A percentile compares a stretch with the other conserved stretches of the same genome.
These are phyloP conservation scores for Silene conica DNA, from an alignment of 148 eudicot genomes.

Conservation along the genomic window DNA sequence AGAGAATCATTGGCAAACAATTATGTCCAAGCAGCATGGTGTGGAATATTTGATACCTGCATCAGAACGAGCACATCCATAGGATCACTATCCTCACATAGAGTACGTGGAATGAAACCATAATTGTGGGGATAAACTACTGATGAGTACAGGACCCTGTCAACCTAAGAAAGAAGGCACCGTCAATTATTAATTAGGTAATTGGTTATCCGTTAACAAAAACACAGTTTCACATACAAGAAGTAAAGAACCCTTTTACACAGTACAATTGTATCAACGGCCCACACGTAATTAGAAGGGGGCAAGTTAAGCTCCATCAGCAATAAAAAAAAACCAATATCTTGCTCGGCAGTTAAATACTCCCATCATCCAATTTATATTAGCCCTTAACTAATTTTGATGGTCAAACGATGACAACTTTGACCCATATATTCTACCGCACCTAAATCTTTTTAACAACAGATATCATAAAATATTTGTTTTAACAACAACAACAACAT, in stretches of 20 bases:
- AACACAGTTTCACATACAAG: neutral
- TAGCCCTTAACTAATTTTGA: too few species aligned
- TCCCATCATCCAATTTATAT: too few species aligned
- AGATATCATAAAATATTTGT: too few species aligned
- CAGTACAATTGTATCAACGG: neutral
- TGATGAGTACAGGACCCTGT: constrained; percentile 84
- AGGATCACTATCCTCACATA: constrained; percentile 92
- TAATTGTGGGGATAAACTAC: constrained; percentile 97
- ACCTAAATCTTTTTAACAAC: too few species aligned
- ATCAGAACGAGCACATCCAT: constrained; percentile 90
- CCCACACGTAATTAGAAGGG: too few species aligned
- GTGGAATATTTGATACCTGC: constrained; percentile 50
- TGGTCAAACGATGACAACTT: too few species aligned
- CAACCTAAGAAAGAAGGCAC: constrained; percentile 52
- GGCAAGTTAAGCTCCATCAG: too few species aligned
- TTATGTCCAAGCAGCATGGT: neutral
- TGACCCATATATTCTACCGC: too few species aligned
- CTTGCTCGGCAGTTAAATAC: too few species aligned
- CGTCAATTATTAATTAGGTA: constrained; percentile 9
- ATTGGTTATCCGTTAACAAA: neutral
- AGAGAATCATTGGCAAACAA: neutral
- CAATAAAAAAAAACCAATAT: too few species aligned
- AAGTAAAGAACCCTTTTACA: neutral
- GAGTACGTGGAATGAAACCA: constrained; percentile 92
- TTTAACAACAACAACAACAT: too few species aligned